phyloP scores from a whole-genome alignment of 306 rosid species.

The Rosa multiflora region DNA sequence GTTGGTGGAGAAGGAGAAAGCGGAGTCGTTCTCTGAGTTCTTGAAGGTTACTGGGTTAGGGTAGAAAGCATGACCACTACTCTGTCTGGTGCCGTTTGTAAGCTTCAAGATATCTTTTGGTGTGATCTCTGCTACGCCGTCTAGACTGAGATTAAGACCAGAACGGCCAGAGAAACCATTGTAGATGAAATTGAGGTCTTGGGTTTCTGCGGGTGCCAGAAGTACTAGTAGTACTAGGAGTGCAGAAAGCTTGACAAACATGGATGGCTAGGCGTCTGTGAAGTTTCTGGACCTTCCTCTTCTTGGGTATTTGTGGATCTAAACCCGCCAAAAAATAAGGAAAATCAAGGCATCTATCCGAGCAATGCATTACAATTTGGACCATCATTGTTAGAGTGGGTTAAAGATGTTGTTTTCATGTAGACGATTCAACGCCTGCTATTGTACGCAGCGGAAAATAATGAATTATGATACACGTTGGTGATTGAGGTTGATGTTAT shows the following conservation, averaged over 20 bases:
- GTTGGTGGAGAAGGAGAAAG: too few relatives aligned
- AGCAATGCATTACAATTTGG: too few relatives aligned
- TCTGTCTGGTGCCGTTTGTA: slow-evolving; percentile 17
- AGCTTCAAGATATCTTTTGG: slow-evolving; percentile 49
- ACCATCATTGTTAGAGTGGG: too few relatives aligned
- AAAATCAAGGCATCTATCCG: not conserved
- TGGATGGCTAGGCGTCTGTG: slow-evolving; percentile 7
- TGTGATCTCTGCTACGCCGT: slow-evolving; percentile 46
- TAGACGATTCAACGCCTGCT: not conserved
- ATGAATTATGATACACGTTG: too few relatives aligned
- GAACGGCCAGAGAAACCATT: not conserved
- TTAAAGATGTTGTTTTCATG: not conserved
- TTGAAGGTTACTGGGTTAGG: too few relatives aligned
- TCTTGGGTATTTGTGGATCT: not conserved
- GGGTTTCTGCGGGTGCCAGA: not conserved
- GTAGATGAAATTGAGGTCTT: not conserved
- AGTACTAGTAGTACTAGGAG: slow-evolving; percentile 24
- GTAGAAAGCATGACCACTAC: slow-evolving; percentile 59
- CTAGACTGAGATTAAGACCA: slow-evolving; percentile 29
- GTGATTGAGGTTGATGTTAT: too few relatives aligned
- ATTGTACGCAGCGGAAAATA: too few relatives aligned
- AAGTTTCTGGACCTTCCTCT: not conserved
- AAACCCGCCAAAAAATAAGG: not conserved
- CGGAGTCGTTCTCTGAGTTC: too few relatives aligned
- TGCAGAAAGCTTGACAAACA: slow-evolving; percentile 32